Conservation (phyloP, 2,329 filamentous ascomycete genomes). For the Colletotrichum eremochloae region DNA sequence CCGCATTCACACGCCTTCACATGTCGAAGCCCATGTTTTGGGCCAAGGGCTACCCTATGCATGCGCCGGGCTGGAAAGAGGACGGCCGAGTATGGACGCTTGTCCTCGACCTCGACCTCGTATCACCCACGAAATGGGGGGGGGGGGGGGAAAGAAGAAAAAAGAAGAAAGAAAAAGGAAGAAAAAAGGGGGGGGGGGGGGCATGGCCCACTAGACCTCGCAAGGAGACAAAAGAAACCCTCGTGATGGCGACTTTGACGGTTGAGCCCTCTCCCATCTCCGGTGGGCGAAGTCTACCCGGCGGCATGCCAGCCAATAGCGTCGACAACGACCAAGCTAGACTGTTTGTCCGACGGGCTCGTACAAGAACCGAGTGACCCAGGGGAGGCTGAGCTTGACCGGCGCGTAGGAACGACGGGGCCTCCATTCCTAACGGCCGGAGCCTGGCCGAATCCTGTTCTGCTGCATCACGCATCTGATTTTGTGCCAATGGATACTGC, state of each 20-base stretch:
- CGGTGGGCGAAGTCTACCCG: too few relatives aligned
- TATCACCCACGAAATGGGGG: not conserved
- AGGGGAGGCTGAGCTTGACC: not conserved
- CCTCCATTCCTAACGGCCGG: constrained; percentile 6
- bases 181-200: too few relatives aligned
- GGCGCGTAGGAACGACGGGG: constrained; percentile 10
- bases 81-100: not conserved
- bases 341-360: not conserved
- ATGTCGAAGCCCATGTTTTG: not conserved
- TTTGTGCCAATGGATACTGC: too few relatives aligned
- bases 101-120: not conserved
- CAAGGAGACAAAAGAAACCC: not conserved
- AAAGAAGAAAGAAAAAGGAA: not conserved
- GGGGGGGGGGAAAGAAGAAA: not conserved
- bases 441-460: not conserved
- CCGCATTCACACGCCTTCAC: not conserved
- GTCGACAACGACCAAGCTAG: not conserved
- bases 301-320: not conserved
- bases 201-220: not conserved
- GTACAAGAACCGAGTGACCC: not conserved
- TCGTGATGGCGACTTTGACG: not conserved
- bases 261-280: too few relatives aligned
- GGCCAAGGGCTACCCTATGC: not conserved
- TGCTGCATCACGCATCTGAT: too few relatives aligned
- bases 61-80: not conserved